Percentiles rank a stretch among this genome's conserved stretches.
Evolutionary conservation across 2,329 filamentous ascomycete species (phyloP).

Genomic region (Penicillium sp.): DNA sequence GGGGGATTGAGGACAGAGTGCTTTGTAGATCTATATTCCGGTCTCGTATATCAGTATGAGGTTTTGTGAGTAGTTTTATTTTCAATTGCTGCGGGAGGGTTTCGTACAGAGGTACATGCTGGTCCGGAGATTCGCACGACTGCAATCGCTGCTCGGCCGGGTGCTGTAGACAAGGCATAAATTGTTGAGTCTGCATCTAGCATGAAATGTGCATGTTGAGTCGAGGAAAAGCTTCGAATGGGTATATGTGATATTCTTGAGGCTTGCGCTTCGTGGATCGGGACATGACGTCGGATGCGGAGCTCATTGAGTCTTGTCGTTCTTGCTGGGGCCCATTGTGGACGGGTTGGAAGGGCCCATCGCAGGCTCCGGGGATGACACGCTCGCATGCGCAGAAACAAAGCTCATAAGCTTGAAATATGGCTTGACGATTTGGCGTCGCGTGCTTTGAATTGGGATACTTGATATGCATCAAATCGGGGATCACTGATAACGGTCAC

Average conservation of each 20-base stretch:
- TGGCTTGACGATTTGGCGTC: neutral
- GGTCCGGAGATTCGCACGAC: slow-evolving; percentile 86
- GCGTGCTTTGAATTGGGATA: neutral
- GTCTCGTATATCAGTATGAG: slow-evolving; percentile 2
- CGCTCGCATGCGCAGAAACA: slow-evolving; percentile 38
- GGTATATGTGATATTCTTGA: slow-evolving; percentile 3
- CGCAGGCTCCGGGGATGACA: slow-evolving; percentile 23
- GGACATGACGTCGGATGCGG: slow-evolving; percentile 15
- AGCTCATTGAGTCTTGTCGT: slow-evolving; percentile 9
- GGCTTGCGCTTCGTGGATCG: slow-evolving; percentile 4
- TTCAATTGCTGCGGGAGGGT: too few relatives aligned
- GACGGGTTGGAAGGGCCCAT: slow-evolving; percentile 31
- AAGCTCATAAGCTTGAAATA: neutral
- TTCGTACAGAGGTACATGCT: slow-evolving; percentile 68
- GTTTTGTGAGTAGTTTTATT: neutral
- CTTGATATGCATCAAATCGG: neutral
- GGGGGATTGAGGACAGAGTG: slow-evolving; percentile 60
- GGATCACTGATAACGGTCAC: neutral
- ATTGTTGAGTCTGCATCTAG: slow-evolving; percentile 64
- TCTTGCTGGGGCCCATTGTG: slow-evolving; percentile 24
- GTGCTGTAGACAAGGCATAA: slow-evolving; percentile 86
- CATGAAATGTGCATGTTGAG: slow-evolving; percentile 19
- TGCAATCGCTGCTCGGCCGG: slow-evolving; percentile 86
- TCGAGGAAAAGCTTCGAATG: slow-evolving; percentile 29
- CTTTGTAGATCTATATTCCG: slow-evolving; percentile 64